Evolutionary conservation across 768 basidiomycete genomes (phyloP).

Genomic region (Hypholoma fasciculare): DNA sequence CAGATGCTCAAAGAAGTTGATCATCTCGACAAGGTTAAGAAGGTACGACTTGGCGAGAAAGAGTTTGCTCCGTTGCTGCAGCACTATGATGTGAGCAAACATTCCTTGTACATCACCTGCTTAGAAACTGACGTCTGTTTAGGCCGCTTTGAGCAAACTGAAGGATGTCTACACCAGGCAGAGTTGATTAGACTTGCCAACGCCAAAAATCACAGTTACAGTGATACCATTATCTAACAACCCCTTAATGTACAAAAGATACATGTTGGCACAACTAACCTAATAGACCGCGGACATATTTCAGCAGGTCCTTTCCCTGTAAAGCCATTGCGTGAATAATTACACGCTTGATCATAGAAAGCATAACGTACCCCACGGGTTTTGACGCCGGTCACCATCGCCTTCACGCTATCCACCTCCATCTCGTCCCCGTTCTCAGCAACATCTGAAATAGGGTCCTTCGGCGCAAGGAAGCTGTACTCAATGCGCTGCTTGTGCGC

Average conservation of each 20-base stretch:
- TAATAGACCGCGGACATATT: slow-evolving; percentile 69
- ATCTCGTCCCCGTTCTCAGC: slow-evolving; percentile 23
- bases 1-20: slow-evolving; percentile 70
- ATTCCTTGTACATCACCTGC: neutral
- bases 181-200: neutral
- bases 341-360: neutral
- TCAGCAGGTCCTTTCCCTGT: slow-evolving; percentile 70
- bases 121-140: neutral
- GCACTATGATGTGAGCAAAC: slow-evolving; percentile 66
- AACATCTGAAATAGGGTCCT: slow-evolving; percentile 13
- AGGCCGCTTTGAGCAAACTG: slow-evolving; percentile 39
- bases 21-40: slow-evolving; percentile 70
- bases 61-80: slow-evolving; percentile 55
- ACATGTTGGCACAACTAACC: slow-evolving; percentile 35
- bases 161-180: slow-evolving; percentile 38
- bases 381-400: slow-evolving; percentile 81
- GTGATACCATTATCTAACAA: neutral
- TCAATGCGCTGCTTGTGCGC: slow-evolving; percentile 52
- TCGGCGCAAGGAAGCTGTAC: slow-evolving; percentile 22
- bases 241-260: neutral
- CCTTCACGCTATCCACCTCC: slow-evolving; percentile 57
- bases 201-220: neutral
- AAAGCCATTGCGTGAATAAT: neutral
- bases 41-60: slow-evolving; percentile 60
- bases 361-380: slow-evolving; percentile 59